Evolutionary conservation across 2,329 filamentous ascomycete species (phyloP).

Genomic region (Hypoxylon sp.): DNA sequence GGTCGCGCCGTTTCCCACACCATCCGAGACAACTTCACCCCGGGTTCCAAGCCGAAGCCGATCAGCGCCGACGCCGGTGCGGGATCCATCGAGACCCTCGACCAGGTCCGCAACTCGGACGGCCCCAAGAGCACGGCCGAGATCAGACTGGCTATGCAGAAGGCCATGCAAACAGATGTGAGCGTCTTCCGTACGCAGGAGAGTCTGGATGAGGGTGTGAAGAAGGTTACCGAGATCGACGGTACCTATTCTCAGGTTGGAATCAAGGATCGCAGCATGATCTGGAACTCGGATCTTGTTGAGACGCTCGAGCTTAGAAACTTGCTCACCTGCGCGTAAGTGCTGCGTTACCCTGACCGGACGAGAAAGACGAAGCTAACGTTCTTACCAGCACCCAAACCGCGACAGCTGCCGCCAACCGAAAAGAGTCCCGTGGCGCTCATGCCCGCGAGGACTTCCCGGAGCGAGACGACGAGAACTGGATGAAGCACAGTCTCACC

Average conservation of each 20-base stretch:
- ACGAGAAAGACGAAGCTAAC: conserved; percentile 6
- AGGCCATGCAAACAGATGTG: conserved; percentile 97
- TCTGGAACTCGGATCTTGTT: conserved; percentile 98
- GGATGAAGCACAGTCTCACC: conserved; percentile 99
- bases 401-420: conserved; percentile 85
- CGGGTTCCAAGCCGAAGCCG: conserved; percentile 80
- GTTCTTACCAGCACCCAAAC: conserved; percentile 75
- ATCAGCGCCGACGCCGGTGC: conserved; percentile 86
- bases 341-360: conserved; percentile 42
- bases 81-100: conserved; percentile 84
- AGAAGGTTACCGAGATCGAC: conserved; percentile 87
- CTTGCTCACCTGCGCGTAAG: conserved; percentile 93
- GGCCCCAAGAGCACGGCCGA: conserved; percentile 89
- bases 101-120: conserved; percentile 82
- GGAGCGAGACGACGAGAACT: conserved; percentile 92
- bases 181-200: conserved; percentile 96
- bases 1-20: conserved; percentile 97
- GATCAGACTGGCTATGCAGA: conserved; percentile 92
- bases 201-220: conserved; percentile 90
- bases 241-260: conserved; percentile 80
- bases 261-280: conserved; percentile 99
- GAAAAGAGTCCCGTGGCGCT: conserved; percentile 96
- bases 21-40: conserved; percentile 91
- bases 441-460: conserved; percentile 97
- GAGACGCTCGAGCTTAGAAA: conserved; percentile 97